Evolutionary conservation across 108 stramenopile species (phyloP).

Genomic region (Poteriospumella lacustris): DNA sequence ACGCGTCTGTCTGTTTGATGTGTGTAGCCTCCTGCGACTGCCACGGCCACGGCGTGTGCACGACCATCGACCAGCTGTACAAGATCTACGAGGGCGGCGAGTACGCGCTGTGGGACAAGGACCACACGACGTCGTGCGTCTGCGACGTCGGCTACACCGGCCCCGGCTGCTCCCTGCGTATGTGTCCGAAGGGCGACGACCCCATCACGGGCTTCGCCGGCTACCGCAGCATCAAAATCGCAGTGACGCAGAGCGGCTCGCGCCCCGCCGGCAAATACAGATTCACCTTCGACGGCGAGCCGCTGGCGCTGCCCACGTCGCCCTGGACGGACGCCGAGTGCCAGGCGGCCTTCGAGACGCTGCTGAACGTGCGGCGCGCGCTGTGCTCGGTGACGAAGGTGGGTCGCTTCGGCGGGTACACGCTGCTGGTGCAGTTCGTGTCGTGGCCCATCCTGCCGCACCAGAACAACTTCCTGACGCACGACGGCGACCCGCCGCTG

Average conservation of each 20-base stretch:
- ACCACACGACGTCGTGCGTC: constrained; percentile 11
- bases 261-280: neutral
- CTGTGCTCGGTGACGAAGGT: neutral
- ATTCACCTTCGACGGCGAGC: constrained; percentile 19
- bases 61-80: constrained; percentile 11
- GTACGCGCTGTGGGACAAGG: constrained; percentile 11
- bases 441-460: neutral
- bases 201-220: neutral
- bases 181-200: constrained; percentile 31
- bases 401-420: neutral
- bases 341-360: neutral
- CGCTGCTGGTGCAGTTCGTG: neutral
- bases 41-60: constrained; percentile 14
- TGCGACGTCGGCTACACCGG: constrained; percentile 12
- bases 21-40: constrained; percentile 15
- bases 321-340: neutral
- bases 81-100: neutral
- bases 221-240: neutral
- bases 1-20: too few relatives aligned
- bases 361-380: neutral
- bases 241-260: neutral
- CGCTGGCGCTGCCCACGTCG: neutral
- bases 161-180: neutral
- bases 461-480: neutral
- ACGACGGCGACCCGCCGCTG: constrained; percentile 14